Percentiles rank a stretch among this genome's conserved stretches.
These are phyloP conservation scores for Camelina laxa DNA, from an alignment of 345 rosid genomes.

Conservation along the genomic window DNA sequence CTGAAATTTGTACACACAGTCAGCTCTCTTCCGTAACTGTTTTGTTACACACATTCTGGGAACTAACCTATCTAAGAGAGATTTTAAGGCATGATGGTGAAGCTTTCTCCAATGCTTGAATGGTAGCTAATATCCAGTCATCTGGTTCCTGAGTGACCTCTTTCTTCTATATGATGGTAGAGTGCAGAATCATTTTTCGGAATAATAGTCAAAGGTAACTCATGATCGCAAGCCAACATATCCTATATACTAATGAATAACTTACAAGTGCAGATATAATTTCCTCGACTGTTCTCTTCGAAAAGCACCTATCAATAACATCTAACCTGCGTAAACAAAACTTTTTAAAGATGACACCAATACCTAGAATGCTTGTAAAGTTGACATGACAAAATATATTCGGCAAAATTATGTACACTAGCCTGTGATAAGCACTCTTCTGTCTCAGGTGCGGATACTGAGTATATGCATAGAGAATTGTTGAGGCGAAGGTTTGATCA, in stretches of 20 bases:
- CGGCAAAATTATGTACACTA: conserved; percentile 21
- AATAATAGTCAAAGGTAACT: not conserved
- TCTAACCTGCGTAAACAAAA: conserved; percentile 47
- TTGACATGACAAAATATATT: conserved; percentile 17
- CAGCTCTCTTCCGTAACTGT: not conserved
- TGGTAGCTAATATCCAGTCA: conserved; percentile 59
- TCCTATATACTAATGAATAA: not conserved
- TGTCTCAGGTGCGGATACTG: conserved; percentile 59
- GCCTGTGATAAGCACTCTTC: conserved; percentile 61
- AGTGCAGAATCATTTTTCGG: not conserved
- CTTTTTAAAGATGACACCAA: not conserved
- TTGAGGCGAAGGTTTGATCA: conserved; percentile 55
- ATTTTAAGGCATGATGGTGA: conserved; percentile 88
- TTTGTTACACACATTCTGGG: not conserved
- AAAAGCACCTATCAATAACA: conserved; percentile 71
- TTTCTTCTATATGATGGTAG: conserved; percentile 51
- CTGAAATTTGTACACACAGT: conserved; percentile 49
- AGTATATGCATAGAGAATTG: conserved; percentile 55
- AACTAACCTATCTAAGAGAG: conserved; percentile 71
- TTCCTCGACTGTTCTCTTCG: conserved; percentile 64
- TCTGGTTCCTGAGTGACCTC: conserved; percentile 48
- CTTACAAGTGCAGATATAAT: conserved; percentile 81
- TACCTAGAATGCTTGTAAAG: conserved; percentile 1
- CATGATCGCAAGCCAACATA: not conserved
- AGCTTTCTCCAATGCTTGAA: conserved; percentile 65